Evolutionary conservation across 176 grass and related monocot genomes (phyloP), one percentile per base, ranked within the genome.

Genomic region (Oropetium thomaeum): DNA sequence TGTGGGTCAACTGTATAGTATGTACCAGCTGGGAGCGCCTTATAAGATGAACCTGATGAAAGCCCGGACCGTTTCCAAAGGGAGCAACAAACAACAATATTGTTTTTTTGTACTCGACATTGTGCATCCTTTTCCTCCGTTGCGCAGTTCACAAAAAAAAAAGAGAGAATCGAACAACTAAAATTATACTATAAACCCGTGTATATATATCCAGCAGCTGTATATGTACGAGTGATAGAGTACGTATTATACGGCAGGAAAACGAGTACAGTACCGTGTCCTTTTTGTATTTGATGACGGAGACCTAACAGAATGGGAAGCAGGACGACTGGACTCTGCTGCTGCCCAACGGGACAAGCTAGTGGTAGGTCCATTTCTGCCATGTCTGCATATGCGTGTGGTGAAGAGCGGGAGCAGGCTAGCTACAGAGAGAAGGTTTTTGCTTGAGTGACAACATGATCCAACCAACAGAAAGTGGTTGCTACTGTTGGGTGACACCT

Each of bases 401-500:
- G n/a, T n/a, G n/a, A n/a, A n/a, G n/a, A 61, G 35, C n/a, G 48
- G 39, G 69, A 68, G 51, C 8, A 12, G 25, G 11, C 2, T 23
- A 23, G 31, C n/a, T n/a, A 69, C 34, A 19, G 45, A 31, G 14
- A 5, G 5, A 2, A n/a, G 62, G 7, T 29, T 78, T 17, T 22
- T 19, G 65, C 65, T 26, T 34, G 77, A 55, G 66, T 25, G 40
- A 58, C 76, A 29, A 16, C 32, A 37, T 39, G 45, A 27, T 10
- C 9, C 28, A 57, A 39, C 39, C 70, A 74, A 67, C 70, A 28
- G 49, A 75, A 82, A 58, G 52, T 47, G 80, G 70, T 82, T 27
- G 49, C 67, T 17, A 20, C 13, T 49, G 3, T 3, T n/a, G n/a
- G n/a, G n/a, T n/a, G n/a, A n/a, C n/a, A n/a, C n/a, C n/a, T n/a